These are phyloP conservation scores for Plasmodium inui DNA, from an alignment of 169 alveolate species.

Conservation along the genomic window DNA sequence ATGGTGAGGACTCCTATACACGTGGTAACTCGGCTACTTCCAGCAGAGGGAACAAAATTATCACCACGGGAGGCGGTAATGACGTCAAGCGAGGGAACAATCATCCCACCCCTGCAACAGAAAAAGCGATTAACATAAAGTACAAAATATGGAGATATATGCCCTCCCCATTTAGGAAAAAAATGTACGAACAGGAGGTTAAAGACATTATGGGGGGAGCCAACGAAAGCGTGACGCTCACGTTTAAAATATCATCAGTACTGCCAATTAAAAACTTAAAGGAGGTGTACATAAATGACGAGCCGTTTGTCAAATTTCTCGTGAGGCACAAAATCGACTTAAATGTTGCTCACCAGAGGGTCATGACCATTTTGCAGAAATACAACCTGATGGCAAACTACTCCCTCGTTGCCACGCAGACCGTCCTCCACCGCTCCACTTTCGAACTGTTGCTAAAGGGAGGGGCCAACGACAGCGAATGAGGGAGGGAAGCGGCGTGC, in stretches of 20 bases:
- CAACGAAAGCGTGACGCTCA: conserved; percentile 18
- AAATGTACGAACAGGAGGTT: neutral
- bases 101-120: neutral
- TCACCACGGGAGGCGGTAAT: neutral
- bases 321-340: conserved; percentile 56
- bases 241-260: conserved; percentile 27
- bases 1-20: neutral
- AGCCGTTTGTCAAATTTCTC: conserved; percentile 46
- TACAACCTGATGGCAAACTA: conserved; percentile 62
- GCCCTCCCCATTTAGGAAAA: conserved; percentile 67
- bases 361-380: conserved; percentile 37
- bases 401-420: conserved; percentile 69
- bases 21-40: neutral
- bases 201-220: neutral
- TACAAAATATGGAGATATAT: conserved; percentile 66
- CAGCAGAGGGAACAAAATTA: neutral
- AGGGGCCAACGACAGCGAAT: neutral
- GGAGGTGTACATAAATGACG: conserved; percentile 60
- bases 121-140: conserved; percentile 33
- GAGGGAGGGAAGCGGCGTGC: neutral
- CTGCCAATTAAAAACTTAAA: conserved; percentile 54
- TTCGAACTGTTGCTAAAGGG: conserved; percentile 29
- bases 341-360: conserved; percentile 65
- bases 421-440: conserved; percentile 32
- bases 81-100: neutral